Evolutionary conservation across 2,329 filamentous ascomycete genomes (phyloP), one percentile per base, ranked within the genome.

Genomic region (Didymosphaeria variabile): DNA sequence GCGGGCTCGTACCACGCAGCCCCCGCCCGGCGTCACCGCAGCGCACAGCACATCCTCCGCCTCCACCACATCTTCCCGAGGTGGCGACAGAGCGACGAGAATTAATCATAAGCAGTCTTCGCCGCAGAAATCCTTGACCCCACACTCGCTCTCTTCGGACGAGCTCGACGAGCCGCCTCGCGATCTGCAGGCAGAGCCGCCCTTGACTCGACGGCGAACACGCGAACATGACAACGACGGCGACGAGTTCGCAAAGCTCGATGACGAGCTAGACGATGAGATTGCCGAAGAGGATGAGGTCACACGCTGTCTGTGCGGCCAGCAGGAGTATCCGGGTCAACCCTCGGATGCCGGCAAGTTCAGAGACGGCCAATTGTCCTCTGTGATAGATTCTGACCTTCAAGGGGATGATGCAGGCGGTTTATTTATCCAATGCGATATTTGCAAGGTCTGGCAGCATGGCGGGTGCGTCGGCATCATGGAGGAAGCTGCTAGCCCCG

Each of bases 401-500:
- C 73, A 71, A 66, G 72, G 70, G 34, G 93, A 97, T 72, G 94
- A 98, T 67, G 86, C 94, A 67, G 95, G 94, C 47, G 94, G 94
- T 55, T 91, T 98, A 80, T 99, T 97, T 80, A 94, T 99, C 68
- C 94, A 98, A 83, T 99, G 95, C 86, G 95, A 98, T 80, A 85
- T 92, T 66, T 99, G 95, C 84, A 96, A 97, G 77, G 95, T 98
- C 65, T 99, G 94, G 95, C 95, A 99, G 79, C 95, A 99, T 77
- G 95, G 95, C 72, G 94, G 94, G 62, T 99, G 95, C 75, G 94
- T 99, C 61, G 94, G 95, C 62, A 97, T 99, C 73, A 93, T 97
- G 82, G 95, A 95, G 69, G 94, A 97, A 79, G 90, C 92, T 69
- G 90, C 91, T 77, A 94, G 92, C 67, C 95, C 95, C 10, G 94